Evolutionary conservation across 768 basidiomycete species (phyloP), one percentile per base, ranked within the genome.

Genomic region (Trametes villosa): DNA sequence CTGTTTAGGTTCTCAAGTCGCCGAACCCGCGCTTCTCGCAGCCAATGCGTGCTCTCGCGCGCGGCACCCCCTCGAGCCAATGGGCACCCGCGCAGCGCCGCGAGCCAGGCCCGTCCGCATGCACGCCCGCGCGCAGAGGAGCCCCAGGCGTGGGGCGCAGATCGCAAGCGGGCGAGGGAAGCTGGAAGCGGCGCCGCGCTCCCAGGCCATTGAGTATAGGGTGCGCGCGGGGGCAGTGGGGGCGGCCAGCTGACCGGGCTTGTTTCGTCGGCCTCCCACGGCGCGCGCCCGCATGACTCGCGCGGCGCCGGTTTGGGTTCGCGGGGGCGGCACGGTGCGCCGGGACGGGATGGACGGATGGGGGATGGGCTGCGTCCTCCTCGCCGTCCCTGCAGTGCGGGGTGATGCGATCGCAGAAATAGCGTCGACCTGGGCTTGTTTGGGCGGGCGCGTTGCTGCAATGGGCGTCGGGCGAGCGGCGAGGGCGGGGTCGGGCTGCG

Each of bases 201-300:
- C 41, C 41, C 22, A 24, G 6, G 54, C 54, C 44, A 57, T 49
- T 57, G 56, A 57, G 56, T 31, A 57, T 49, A 49, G 56, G 50
- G 56, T 57, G 56, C 56, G 56, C 55, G 34, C 46, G 55, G 33
- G 20, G 42, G 53, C 42, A 45, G 31, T n/a, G n/a, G n/a, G 17
- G 30, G 54, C 46, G 34, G 45, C 47, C 56, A 57, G 56, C 56
- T 57, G 56, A 57, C 56, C 56, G 56, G 56, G 56, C 47, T 42
- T 57, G 42, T 57, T 57, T 57, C 56, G 56, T 49, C 47, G 56
- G 56, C 26, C 47, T 57, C 56, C 56, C 56, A 57, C 56, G 55
- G 46, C 44, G 34, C 34, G 9, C 38, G 9, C 47, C n/a, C 56
- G 50, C 48, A 48, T 49, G 59, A 53, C 40, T 17, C 38, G 40